These are phyloP conservation scores for Diaporthe aspalathi DNA, from an alignment of 2,329 filamentous ascomycete genomes.

Conservation along the genomic window DNA sequence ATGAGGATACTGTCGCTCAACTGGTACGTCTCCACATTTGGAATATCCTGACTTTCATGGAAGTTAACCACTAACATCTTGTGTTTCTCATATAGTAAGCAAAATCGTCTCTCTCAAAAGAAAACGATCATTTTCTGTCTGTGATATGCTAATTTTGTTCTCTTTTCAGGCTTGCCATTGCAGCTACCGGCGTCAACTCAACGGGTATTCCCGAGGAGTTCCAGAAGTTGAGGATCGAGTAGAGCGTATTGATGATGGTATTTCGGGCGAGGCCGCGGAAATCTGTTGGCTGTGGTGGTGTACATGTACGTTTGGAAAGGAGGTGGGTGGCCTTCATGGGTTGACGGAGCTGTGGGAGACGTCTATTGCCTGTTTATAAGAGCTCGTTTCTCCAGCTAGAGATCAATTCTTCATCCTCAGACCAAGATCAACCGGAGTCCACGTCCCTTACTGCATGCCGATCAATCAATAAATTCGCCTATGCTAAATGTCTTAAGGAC, in stretches of 20 bases:
- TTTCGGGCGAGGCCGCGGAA: no score
- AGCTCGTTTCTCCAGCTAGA: no score
- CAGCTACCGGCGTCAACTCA: not conserved
- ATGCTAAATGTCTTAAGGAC: no score
- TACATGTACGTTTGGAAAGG: not conserved
- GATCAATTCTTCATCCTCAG: no score
- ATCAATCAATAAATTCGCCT: no score
- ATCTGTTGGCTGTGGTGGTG: not conserved
- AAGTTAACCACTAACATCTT: not conserved
- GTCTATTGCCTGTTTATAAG: not conserved
- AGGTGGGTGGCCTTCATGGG: not conserved
- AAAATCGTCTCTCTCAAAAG: not conserved
- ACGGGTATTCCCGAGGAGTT: constrained; percentile 1
- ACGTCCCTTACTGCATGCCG: no score
- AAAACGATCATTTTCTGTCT: not conserved
- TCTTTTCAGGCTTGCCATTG: not conserved
- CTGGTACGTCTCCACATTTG: not conserved
- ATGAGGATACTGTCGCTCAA: not conserved
- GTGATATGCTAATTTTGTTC: not conserved
- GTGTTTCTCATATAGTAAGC: not conserved
- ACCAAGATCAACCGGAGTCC: no score
- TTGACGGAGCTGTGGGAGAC: not conserved
- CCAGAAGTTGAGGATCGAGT: constrained; percentile 7
- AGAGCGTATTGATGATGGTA: not conserved
- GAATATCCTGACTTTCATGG: not conserved